Evolutionary conservation across 2,329 filamentous ascomycete species (phyloP), one percentile per base, ranked within the genome.

Genomic region (Xylaria sp.): DNA sequence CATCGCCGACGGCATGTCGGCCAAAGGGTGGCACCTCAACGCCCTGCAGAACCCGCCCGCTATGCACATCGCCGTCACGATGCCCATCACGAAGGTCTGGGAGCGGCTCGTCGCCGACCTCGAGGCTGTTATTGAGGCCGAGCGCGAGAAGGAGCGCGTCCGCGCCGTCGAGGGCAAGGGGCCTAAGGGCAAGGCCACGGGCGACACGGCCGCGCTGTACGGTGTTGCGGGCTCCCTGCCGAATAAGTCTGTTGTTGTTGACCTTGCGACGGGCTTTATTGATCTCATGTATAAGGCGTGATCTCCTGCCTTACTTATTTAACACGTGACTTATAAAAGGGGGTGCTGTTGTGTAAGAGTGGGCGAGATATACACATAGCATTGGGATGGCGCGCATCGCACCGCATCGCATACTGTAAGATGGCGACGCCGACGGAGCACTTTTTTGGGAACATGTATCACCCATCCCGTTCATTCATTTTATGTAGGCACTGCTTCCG

Each of bases 191-290:
- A 89, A 90, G 78, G 89, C 88, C 27, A 86, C 89, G 74, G 93
- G 93, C 1, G 93, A 97, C 78, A 90, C 93, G 14, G 93, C 93
- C 1, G 94, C 94, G 4, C 82, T 99, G 70, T 99, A 99, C 81
- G 96, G 96, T 63, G 94, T 99, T 65, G 96, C 96, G 0, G 96
- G 96, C 5, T 97, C 93, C 76, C 81, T 99, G 80, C 96, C 96
- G 1, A 97, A 99, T 79, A 98, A 98, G 87, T 93, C 92, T 73
- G 91, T 99, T 39, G 94, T 99, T 36, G 93, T 93, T 72, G 93
- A 97, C 75, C 82, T 99, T 78, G 95, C 94, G 1, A 93, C 87
- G 73, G 95, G 94, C 0, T 99, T 98, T 81, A 84, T 98, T 78
- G 94, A 98, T 82, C 91, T 96, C 61, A 79, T 98, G 80, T 98